Evolutionary conservation across 805 yeast genomes (phyloP), one percentile per base, ranked within the genome.

Genomic region (Kodamaea nitidulidarum): DNA sequence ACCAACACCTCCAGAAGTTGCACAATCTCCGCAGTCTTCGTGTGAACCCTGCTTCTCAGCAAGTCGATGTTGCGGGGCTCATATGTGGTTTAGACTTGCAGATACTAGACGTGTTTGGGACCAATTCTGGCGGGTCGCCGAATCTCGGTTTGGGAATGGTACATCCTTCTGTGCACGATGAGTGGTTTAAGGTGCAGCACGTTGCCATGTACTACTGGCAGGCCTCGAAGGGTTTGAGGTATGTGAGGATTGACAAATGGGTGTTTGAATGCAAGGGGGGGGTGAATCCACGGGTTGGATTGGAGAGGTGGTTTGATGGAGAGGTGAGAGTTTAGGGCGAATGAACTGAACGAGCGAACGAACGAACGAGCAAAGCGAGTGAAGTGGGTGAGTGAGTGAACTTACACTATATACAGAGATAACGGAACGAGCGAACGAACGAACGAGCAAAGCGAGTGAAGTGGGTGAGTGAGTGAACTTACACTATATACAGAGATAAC

Each of bases 151-250:
- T 75, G 15, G 80, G 76, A 10, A 73, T 70, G 55, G 60, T 65
- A 2, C 76, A 76, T 49, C 78, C 78, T 8, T 74, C 76, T 4
- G 61, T 78, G 3, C 69, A 67, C 50, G 83, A 78, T 51, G 74
- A 72, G 42, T 77, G 82, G 82, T 65, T 66, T 43, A 64, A 75
- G 40, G 76, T 77, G 2, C 78, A 74, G 46, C 78, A 74, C 46
- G 69, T 75, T 6, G 83, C 81, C 1, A 44, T 59, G 29, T 57
- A 63, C 4, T 67, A 73, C 39, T 47, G 60, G 22, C 43, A 60
- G 15, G 40, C 48, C 7, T 66, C 61, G 42, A 27, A 26, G 0
- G 26, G 38, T 1, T 46, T 78, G 22, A 37, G 50, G 35, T 76
- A 72, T 45, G 61, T 78, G 14, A 63, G 75, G 42, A 67, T 78